phyloP scores from a whole-genome alignment of 495 filamentous ascomycete genomes.

The Penicillium simplicissimum region DNA sequence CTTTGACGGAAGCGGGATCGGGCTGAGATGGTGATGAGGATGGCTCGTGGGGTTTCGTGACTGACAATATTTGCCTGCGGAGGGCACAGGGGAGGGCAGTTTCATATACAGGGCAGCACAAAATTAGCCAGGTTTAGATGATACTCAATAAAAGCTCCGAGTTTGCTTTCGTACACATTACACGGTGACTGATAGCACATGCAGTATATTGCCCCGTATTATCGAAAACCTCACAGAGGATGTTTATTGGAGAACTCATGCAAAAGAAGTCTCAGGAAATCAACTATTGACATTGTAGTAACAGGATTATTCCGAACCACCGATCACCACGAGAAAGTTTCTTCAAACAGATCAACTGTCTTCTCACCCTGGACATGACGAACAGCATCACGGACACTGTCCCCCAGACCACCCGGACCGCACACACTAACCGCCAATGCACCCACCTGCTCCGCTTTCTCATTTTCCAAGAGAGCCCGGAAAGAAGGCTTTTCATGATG shows the following conservation, averaged over 20 bases:
- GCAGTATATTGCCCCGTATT: too few species aligned
- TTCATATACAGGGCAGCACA: background rate
- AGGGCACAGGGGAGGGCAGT: background rate
- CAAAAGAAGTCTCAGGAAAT: background rate
- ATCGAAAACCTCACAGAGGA: slow-evolving; percentile 9
- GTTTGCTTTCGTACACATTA: background rate
- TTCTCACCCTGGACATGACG: slow-evolving; percentile 37
- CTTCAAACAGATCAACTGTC: slow-evolving; percentile 45
- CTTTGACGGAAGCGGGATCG: slow-evolving; percentile 15
- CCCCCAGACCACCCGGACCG: slow-evolving; percentile 45
- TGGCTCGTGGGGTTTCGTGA: background rate
- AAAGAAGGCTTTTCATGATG: slow-evolving; percentile 39
- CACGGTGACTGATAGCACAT: too few species aligned
- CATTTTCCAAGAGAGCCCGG: slow-evolving; percentile 32
- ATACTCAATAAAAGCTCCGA: background rate
- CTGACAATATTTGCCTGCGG: background rate
- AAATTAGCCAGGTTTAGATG: background rate
- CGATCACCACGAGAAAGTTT: slow-evolving; percentile 47
- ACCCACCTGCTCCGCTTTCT: slow-evolving; percentile 41
- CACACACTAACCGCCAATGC: slow-evolving; percentile 50
- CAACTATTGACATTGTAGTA: background rate
- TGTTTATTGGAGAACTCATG: background rate
- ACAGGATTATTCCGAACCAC: background rate
- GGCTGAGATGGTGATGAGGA: background rate
- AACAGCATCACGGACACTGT: slow-evolving; percentile 45